Conservation (phyloP, 2,329 filamentous ascomycete species). For the Metarhizium brunneum region DNA sequence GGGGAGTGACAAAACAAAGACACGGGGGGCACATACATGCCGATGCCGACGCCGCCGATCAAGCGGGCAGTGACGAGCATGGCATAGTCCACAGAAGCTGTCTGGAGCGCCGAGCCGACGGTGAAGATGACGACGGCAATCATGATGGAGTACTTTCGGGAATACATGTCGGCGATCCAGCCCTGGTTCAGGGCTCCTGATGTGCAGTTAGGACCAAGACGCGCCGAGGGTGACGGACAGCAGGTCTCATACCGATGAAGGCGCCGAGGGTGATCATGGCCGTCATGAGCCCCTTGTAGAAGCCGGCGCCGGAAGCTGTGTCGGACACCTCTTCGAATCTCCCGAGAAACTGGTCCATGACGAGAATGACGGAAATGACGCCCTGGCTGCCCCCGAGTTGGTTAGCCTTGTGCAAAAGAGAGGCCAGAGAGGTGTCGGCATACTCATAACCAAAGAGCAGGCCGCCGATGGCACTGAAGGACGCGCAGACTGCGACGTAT, state of each 20-base stretch:
- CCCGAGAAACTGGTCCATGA: constrained; percentile 24
- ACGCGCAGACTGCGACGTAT: constrained; percentile 23
- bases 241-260: constrained; percentile 25
- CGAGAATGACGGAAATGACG: constrained; percentile 28
- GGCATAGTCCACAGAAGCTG: constrained; percentile 26
- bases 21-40: constrained; percentile 15
- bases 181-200: constrained; percentile 33
- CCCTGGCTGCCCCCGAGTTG: constrained; percentile 20
- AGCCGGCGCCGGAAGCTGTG: constrained; percentile 27
- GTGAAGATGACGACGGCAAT: constrained; percentile 24
- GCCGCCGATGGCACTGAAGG: constrained; percentile 27
- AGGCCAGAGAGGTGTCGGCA: neutral
- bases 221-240: no score
- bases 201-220: neutral
- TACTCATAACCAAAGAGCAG: constrained; percentile 28
- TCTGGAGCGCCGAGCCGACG: constrained; percentile 34
- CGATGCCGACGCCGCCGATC: constrained; percentile 34
- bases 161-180: constrained; percentile 23
- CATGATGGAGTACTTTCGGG: constrained; percentile 23
- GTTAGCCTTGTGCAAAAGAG: no score
- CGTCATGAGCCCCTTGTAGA: constrained; percentile 33
- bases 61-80: constrained; percentile 33
- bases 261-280: constrained; percentile 38
- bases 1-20: no score
- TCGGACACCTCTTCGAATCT: constrained; percentile 23